phyloP scores from a whole-genome alignment of 2,329 filamentous ascomycete genomes.

The Paracorniculantispora psalliotae region DNA sequence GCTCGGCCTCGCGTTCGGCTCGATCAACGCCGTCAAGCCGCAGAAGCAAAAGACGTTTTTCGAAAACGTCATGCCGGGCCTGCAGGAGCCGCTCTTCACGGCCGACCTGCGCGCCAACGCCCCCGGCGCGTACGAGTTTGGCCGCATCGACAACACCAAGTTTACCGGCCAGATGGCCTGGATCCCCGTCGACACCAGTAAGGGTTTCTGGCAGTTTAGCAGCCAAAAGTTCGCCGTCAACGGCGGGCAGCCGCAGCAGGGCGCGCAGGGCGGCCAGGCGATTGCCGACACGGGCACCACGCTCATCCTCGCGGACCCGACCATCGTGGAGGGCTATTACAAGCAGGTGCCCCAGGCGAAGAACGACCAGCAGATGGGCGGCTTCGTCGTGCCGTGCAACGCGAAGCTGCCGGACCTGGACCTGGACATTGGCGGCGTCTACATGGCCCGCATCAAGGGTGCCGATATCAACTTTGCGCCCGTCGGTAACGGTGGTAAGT shows the following conservation, averaged over 20 bases:
- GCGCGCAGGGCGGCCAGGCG: conserved; percentile 33
- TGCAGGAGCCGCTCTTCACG: conserved; percentile 64
- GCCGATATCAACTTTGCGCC: conserved; percentile 48
- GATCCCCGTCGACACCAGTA: conserved; percentile 53
- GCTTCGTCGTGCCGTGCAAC: conserved; percentile 44
- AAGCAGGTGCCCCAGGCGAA: conserved; percentile 39
- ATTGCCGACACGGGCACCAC: conserved; percentile 59
- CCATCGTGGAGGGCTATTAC: conserved; percentile 47
- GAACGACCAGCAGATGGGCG: conserved; percentile 35
- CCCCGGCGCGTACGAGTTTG: conserved; percentile 65
- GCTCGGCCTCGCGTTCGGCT: conserved; percentile 62
- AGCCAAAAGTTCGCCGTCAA: conserved; percentile 54
- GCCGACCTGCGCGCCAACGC: conserved; percentile 57
- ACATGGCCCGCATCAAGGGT: conserved; percentile 53
- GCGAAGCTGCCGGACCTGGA: conserved; percentile 42
- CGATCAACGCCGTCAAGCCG: conserved; percentile 60
- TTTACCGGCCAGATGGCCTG: conserved; percentile 58
- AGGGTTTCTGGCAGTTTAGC: conserved; percentile 59
- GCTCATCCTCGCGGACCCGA: conserved; percentile 53
- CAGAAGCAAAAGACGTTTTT: conserved; percentile 66
- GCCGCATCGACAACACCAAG: conserved; percentile 56
- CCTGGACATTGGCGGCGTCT: conserved; percentile 52
- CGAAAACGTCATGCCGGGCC: conserved; percentile 58
- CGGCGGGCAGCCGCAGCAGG: conserved; percentile 30
- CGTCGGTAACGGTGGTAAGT: conserved; percentile 48